Evolutionary conservation across 148 eudicot species (phyloP).

Genomic region (Fagopyrum esculentum): DNA sequence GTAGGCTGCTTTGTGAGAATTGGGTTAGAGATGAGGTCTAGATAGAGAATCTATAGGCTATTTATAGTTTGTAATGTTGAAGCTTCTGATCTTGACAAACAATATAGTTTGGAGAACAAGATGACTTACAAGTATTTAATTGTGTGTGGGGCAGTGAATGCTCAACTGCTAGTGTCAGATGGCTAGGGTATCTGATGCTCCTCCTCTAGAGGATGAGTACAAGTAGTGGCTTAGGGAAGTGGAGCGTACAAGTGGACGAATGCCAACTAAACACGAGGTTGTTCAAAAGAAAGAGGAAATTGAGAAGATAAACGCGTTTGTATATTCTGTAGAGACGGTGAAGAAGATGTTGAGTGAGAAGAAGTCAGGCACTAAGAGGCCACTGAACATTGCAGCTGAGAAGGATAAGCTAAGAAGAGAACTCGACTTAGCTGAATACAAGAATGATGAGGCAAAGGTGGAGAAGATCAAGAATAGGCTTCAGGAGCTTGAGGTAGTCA

Average conservation of each 20-base stretch:
- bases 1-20: constrained; percentile 98
- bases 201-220: constrained; percentile 78
- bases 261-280: constrained; percentile 78
- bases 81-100: constrained; percentile 72
- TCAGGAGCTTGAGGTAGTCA: constrained; percentile 62
- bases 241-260: constrained; percentile 67
- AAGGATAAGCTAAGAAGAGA: constrained; percentile 78
- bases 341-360: constrained; percentile 92
- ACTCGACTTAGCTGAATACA: constrained; percentile 71
- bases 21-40: constrained; percentile 81
- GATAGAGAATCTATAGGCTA: constrained; percentile 68
- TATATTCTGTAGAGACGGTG: constrained; percentile 90
- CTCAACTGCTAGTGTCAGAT: constrained; percentile 98
- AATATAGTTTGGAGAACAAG: constrained; percentile 85
- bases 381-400: constrained; percentile 91
- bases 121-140: constrained; percentile 84
- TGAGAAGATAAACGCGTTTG: constrained; percentile 60
- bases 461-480: constrained; percentile 70
- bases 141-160: constrained; percentile 92
- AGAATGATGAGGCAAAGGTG: constrained; percentile 63
- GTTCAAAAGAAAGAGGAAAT: constrained; percentile 74
- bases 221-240: constrained; percentile 86
- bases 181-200: constrained; percentile 86
- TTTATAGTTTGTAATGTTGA: constrained; percentile 79
- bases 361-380: constrained; percentile 82